phyloP scores from a whole-genome alignment of 2,329 filamentous ascomycete genomes.

The Alternaria sp. region DNA sequence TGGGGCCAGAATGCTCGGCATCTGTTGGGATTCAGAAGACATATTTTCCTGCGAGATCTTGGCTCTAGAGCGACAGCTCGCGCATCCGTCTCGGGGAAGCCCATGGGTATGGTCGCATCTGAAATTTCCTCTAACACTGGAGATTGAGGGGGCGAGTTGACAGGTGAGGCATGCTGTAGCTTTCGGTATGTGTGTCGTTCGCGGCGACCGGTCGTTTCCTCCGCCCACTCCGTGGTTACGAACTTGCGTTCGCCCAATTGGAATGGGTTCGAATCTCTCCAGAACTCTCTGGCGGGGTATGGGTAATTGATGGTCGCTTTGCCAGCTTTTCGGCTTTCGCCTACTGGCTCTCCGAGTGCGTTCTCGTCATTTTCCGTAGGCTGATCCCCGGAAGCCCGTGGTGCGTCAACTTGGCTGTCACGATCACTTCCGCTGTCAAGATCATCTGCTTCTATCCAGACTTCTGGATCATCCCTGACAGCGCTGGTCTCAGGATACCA shows the following conservation, averaged over 20 bases:
- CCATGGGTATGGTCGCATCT: background rate
- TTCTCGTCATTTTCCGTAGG: background rate
- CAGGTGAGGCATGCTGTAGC: background rate
- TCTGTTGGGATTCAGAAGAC: background rate
- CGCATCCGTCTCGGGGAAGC: background rate
- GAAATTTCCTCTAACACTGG: no score
- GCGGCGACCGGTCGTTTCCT: conserved; percentile 11
- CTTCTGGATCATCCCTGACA: background rate
- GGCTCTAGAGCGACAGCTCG: background rate
- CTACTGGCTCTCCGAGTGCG: background rate
- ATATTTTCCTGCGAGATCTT: background rate
- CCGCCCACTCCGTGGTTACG: background rate
- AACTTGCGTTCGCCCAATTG: background rate
- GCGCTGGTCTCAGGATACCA: background rate
- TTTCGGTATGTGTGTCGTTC: conserved; percentile 6
- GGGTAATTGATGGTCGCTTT: background rate
- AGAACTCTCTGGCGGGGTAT: background rate
- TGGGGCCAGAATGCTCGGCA: conserved; percentile 10
- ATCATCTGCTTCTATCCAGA: background rate
- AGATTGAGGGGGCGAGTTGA: conserved; percentile 11
- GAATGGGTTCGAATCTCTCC: background rate
- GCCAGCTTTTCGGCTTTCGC: background rate
- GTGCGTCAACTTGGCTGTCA: background rate
- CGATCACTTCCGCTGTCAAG: background rate
- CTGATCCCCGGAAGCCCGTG: background rate